Evolutionary conservation across 345 rosid genomes (phyloP), one percentile per base, ranked within the genome.

Genomic region (Noccaea caerulescens): DNA sequence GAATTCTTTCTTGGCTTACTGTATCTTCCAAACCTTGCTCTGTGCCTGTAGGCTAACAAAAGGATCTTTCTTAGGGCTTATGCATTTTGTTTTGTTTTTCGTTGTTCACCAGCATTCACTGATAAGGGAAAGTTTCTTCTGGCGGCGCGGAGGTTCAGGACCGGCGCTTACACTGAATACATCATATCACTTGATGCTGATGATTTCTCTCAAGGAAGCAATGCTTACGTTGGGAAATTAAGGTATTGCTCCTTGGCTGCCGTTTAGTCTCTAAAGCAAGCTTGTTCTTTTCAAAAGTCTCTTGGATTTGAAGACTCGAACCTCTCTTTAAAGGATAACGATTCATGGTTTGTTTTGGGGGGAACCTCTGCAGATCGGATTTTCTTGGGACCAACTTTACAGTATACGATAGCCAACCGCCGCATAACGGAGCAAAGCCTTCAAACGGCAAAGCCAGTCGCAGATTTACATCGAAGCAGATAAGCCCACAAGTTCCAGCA

Each of bases 301-400:
- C 45, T 68, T 23, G 8, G 10, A 57, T 32, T 55, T 44, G 14
- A 18, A 57, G 12, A 9, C 34, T 23, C 8, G 34, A 54, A 37
- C 30, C 30, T 49, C 49, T 63, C 9, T 38, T 72, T 33, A 42
- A 1, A 30, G 23, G 23, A 11, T 4, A 27, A 33, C 67, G 14
- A 1, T n/a, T 32, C 27, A 39, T n/a, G 14, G 10, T 34, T 6
- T 1, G 2, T 5, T 42, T 33, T 34, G 14, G 14, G 1, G 30
- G 43, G 12, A 33, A 51, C 27, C 47, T 37, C 4, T 81, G 77
- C 92, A 93, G 98, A 68, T 87, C 98, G 61, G 96, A 93, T 84
- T 93, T 93, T 73, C 92, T 93, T 14, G 97, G 98, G 55, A 93
- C 97, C 79, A 90, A 90, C 83, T 93, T 90, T 71, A 93, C 86